phyloP scores from a whole-genome alignment of 495 filamentous ascomycete species.

The Neurospora sublineolata region DNA sequence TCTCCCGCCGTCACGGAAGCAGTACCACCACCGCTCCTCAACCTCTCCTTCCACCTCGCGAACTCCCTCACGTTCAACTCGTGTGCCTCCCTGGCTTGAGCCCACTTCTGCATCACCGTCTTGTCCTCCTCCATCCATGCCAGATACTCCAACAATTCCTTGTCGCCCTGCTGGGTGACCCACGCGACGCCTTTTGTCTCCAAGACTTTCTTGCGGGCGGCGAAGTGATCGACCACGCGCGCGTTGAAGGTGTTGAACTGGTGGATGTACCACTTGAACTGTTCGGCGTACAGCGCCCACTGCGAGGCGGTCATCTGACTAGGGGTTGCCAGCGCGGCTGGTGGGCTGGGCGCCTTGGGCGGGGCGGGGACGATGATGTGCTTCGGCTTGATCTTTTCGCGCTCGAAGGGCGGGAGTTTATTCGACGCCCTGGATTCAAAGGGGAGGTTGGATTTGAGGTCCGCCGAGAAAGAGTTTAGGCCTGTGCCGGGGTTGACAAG shows the following conservation, averaged over 20 bases:
- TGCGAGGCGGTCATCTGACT: constrained; percentile 30
- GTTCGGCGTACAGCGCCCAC: constrained; percentile 48
- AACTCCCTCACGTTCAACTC: constrained; percentile 48
- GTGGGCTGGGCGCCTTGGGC: constrained; percentile 44
- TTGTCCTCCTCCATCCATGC: constrained; percentile 52
- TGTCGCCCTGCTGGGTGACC: constrained; percentile 45
- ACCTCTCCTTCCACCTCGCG: constrained; percentile 42
- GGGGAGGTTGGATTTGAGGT: constrained; percentile 56
- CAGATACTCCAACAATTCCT: constrained; percentile 41
- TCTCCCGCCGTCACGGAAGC: constrained; percentile 16
- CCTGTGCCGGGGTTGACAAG: constrained; percentile 42
- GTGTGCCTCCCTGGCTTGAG: constrained; percentile 52
- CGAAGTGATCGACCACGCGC: constrained; percentile 56
- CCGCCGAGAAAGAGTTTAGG: constrained; percentile 48
- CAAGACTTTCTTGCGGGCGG: constrained; percentile 49
- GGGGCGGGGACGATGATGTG: constrained; percentile 47
- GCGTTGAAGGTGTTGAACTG: constrained; percentile 56
- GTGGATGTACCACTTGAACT: constrained; percentile 57
- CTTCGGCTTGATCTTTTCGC: constrained; percentile 14
- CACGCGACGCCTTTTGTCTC: constrained; percentile 34
- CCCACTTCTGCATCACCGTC: constrained; percentile 52
- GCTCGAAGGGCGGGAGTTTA: constrained; percentile 24
- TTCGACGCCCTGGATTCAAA: constrained; percentile 55
- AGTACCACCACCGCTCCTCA: constrained; percentile 5
- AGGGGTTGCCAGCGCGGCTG: constrained; percentile 22